Base-by-base conservation (phyloP, 2,329 filamentous ascomycete genomes). In the Neonectria coccinea region DNA sequence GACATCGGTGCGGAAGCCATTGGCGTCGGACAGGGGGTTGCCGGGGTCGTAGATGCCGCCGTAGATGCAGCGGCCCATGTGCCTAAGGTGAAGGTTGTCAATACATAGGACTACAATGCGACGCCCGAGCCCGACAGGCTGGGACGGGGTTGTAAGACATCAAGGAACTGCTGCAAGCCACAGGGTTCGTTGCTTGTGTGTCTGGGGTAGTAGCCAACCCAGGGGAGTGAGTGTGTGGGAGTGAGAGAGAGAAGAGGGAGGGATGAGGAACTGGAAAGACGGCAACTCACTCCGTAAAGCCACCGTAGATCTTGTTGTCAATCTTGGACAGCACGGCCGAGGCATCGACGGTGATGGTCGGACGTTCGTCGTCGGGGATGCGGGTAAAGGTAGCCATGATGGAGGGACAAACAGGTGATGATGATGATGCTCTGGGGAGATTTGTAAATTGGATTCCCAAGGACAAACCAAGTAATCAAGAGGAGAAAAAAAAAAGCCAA, bases 61-160 rank as follows among this genome's bases (percentile, higher is more conserved):
- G 77, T 96, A 95, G 75, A 96, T 94, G 82, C 92, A 96, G 66
- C 92, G 88, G 73, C 92, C 92, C 92, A 96, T 96, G 79, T 96
- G 93, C 73, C 91, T 93, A 56, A 11, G 29, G 36, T 25, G 27
- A 39, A 18, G 16, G 16, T n/a, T n/a, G 16, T 18, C 2, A 10
- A 11, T 58, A 68, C 25, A 25, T 25, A 6, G 25, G 25, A 25
- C 25, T 25, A 25, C 57, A 63, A 59, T 67, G 50, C 60, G 25
- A 68, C 60, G 58, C 48, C 63, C 33, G 20, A 48, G 41, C 50
- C 50, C 58, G 18, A 47, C 6, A 20, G 4, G 14, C 39, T 56
- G 59, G 45, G 52, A 50, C 6, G 14, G 14, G 20, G 45, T 29
- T 41, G 7, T 41, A 18, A 41, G 36, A 36, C 33, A 36, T 36